A percentile compares a stretch with the other conserved stretches of the same genome.
Evolutionary conservation across 345 rosid species (phyloP).

Genomic region (Brassica cretica): DNA sequence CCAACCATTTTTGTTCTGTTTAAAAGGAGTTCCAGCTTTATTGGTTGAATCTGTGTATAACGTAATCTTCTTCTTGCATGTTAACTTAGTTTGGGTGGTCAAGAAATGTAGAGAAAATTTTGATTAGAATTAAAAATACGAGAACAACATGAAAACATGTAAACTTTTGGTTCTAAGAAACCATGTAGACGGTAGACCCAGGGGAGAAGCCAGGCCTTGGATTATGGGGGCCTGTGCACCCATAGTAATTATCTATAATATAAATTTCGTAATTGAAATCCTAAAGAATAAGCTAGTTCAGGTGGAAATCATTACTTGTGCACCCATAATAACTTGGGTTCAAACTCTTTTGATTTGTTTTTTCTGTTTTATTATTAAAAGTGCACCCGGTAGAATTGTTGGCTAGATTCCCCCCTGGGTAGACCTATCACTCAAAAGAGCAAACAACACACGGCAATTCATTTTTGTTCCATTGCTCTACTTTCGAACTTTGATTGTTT

Average conservation of each 20-base stretch:
- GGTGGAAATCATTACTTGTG: too few species aligned
- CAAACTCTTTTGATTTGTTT: too few species aligned
- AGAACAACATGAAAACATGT: not conserved
- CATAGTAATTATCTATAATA: too few species aligned
- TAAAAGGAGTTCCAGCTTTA: constrained; percentile 3
- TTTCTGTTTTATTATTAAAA: too few species aligned
- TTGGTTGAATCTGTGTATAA: constrained; percentile 16
- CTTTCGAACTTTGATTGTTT: not conserved
- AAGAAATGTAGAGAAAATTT: not conserved
- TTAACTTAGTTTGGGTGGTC: constrained; percentile 11
- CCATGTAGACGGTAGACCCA: not conserved
- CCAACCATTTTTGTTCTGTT: constrained; percentile 21
- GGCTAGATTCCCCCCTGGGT: too few species aligned
- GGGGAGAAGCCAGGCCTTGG: too few species aligned
- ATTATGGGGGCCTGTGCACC: too few species aligned
- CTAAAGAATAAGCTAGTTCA: too few species aligned
- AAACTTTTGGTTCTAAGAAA: not conserved
- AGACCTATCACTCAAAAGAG: constrained; percentile 1
- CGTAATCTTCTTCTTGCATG: constrained; percentile 29
- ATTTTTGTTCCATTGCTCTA: not conserved
- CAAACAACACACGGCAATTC: not conserved
- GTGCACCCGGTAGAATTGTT: too few species aligned
- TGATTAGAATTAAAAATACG: not conserved
- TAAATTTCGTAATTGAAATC: too few species aligned
- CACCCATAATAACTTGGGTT: too few species aligned